Evolutionary conservation across 2,329 filamentous ascomycete species (phyloP), one percentile per base, ranked within the genome.

Genomic region (Diplodia sapinea): DNA sequence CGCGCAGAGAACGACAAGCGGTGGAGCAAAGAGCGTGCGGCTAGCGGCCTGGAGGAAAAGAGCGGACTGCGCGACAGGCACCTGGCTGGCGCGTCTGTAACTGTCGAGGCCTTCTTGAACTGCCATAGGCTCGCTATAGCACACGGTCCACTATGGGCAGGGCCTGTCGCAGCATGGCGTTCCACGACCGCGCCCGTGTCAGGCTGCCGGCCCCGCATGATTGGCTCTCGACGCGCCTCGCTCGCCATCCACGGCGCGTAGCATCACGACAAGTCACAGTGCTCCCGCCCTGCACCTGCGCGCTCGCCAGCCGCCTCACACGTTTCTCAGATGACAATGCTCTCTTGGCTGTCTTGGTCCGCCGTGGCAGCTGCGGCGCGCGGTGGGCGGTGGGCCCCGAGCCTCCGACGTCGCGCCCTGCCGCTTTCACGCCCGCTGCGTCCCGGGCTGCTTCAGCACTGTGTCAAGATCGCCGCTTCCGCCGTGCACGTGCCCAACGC

Each of bases 91-190:
- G 59, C 59, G 59, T 63, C 59, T 62, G 59, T 51, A 51, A 38
- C 12, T 63, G 29, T 63, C 47, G 59, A 63, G 47, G 59, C 43
- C 59, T 63, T 66, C 64, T 56, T 66, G 38, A 57, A 51, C 54
- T 6, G 38, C 47, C 64, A 66, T 59, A 57, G 64, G 55, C 54
- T 51, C 50, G 64, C 64, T 38, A 26, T n/a, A 51, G 29, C 52
- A 43, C 54, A 59, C 51, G 64, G 13, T 54, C 40, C 40, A 50
- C 54, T 55, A 59, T 59, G 6, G 15, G 26, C 17, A 50, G 64
- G 64, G 40, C 59, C 64, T 66, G 64, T 66, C 64, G 55, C 64
- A 66, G 64, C 64, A 57, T 50, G 52, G 64, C 64, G 64, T 66
- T 66, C 52, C 64, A 66, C 64, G 64, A 66, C 64, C 55, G 54